Base-by-base conservation (phyloP, 2,329 filamentous ascomycete genomes). In the Truncatella angustata region DNA sequence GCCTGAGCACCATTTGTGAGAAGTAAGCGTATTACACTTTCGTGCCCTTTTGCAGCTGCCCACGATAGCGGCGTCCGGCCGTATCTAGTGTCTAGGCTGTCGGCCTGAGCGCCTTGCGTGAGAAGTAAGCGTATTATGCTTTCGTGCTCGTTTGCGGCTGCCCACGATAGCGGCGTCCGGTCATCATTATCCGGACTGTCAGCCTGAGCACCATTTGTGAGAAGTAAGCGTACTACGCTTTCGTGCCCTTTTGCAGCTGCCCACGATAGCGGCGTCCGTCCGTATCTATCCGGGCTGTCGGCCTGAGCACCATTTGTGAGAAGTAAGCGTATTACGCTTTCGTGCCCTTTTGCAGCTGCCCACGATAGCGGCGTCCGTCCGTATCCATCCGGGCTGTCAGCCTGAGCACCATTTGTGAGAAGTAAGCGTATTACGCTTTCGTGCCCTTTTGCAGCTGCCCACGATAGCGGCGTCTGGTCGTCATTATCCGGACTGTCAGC, bases 351-450 rank as follows among this genome's bases (percentile, higher is more conserved):
- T n/a, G 6, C 14, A 24, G 48, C 48, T 21, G 48, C 52, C 23
- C 24, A 36, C 3, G 32, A 51, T 21, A 54, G 34, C 24, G 42
- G 52, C 26, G 48, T 54, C 34, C 11, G 20, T 18, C 26, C 21
- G 11, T 18, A 10, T 11, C 18, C 16, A 18, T 40, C 36, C 5
- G 11, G 18, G 14, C 10, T 10, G 21, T 60, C 56, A 4, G 71
- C 6, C 6, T 23, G 9, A 24, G 21, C 16, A 7, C 21, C 40
- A 7, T 44, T 24, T 7, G 23, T 12, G 4, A 44, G 21, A 7
- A 44, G 3, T 11, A 20, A n/a, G 11, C 21, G 40, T 16, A 26
- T 20, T 23, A 44, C 6, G 40, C 20, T 16, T n/a, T n/a, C n/a
- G n/a, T n/a, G n/a, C n/a, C n/a, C n/a, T n/a, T n/a, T n/a, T n/a